Base-by-base conservation (phyloP, 2,329 filamentous ascomycete species). In the Diaporthe citri region DNA sequence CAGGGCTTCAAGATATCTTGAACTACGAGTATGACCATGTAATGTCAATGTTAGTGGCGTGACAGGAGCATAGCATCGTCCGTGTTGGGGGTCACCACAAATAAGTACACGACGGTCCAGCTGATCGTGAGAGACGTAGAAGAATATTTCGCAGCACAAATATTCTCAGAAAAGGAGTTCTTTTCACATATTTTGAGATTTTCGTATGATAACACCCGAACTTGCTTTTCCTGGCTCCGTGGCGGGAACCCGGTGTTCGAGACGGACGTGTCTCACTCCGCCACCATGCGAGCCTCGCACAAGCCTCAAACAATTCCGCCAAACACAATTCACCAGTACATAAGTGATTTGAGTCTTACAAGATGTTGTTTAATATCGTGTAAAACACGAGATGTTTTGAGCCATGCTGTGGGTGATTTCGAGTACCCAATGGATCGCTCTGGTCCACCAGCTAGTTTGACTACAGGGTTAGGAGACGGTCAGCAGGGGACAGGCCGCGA, bases 181-280 rank as follows among this genome's bases (percentile, higher is more conserved):
- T 43, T 43, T 39, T 41, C 6, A 13, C 5, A 2, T 39, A 41
- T 17, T 20, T 57, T 28, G 3, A 57, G 4, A 2, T 6, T 9
- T 8, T 12, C 36, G 25, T 20, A 9, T 41, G 20, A 8, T 1
- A 39, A 17, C 20, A 59, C 1, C 34, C 12, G 34, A 39, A 20
- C 28, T 57, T 34, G 31, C 55, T 39, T 36, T 43, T 6, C 59
- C 25, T 28, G 59, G n/a, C 17, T 25, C 3, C n/a, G 13, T 66
- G 7, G 31, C 8, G 31, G 17, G 20, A 34, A 43, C 6, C n/a
- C 17, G n/a, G 41, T 31, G 60, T 12, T 31, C 25, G 28, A 34
- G 25, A 67, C 20, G 22, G 34, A 31, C 2, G 2, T 69, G 64
- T 69, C 64, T 69, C 64, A 69, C 48, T 69, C 46, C 62, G 64